Base-by-base conservation (phyloP, 2,329 filamentous ascomycete species). In the Ophiostoma triangulosporum region DNA sequence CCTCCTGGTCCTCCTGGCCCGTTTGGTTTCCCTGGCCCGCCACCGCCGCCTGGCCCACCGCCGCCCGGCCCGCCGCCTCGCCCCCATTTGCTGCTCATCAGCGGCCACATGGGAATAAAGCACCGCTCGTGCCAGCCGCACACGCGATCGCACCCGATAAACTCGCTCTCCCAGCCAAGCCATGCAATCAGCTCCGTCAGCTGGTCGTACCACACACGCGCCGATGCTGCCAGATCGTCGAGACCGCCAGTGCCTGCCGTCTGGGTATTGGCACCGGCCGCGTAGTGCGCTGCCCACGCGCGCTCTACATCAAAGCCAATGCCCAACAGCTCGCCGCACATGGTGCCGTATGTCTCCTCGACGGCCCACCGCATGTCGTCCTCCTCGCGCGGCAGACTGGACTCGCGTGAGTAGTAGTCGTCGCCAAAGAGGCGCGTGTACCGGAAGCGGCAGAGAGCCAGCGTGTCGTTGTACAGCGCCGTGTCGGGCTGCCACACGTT, bases 41-140 rank as follows among this genome's bases (percentile, higher is more conserved):
- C 33, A 4, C 38, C 26, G 4, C 51, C 46, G 3, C 50, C 50
- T 4, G 32, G 43, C 3, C 32, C 32, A 14, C 52, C 52, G 2
- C 48, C 45, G 15, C 36, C 48, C 2, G 49, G 52, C 2, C 51
- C 56, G 2, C 43, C 46, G 1, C 57, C 54, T 22, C 45, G 46
- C 2, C 57, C 50, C 52, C 48, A 29, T 14, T 49, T 33, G 15
- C 43, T 45, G 48, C 40, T 46, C 46, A 64, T 56, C 56, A 73
- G 56, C 2, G 73, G 73, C 73, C 73, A 76, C 68, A 75, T 76
- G 1, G 73, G 72, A 36, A 76, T 73, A 55, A 68, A 74, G 58
- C 73, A 75, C 12, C 67, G 64, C 58, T 74, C 69, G 54, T 71
- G 66, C 61, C 64, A 66, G 4, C 57, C 67, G 54, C 73, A 75